phyloP scores from a whole-genome alignment of 176 grass and related monocot species.

The Lolium multiflorum region DNA sequence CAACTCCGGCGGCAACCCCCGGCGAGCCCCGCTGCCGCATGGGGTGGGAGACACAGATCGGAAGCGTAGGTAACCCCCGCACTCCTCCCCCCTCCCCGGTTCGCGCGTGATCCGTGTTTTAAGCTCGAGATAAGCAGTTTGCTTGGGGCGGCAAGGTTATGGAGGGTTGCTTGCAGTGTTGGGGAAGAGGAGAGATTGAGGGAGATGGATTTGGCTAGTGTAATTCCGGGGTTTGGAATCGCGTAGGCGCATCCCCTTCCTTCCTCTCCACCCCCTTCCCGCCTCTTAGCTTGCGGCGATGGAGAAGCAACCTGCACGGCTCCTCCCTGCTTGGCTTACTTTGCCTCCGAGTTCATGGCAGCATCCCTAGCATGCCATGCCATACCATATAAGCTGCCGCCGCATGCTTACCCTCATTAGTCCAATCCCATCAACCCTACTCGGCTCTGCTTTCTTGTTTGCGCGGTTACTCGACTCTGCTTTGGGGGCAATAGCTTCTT shows the following conservation, averaged over 20 bases:
- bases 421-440: background rate
- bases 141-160: background rate
- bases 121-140: background rate
- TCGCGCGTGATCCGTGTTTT: conserved; percentile 9
- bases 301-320: conserved; percentile 43
- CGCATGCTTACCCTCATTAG: background rate
- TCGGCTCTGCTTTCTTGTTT: no score
- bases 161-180: conserved; percentile 21
- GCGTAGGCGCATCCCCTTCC: background rate
- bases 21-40: background rate
- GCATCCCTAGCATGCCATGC: no score
- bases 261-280: background rate
- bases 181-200: background rate
- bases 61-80: conserved; percentile 16
- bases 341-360: no score
- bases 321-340: background rate
- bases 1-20: background rate
- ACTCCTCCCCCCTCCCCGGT: background rate
- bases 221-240: background rate
- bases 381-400: background rate
- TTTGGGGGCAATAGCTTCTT: background rate
- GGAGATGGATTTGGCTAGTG: background rate
- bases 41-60: background rate
- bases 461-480: no score
- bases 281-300: conserved; percentile 14